These are phyloP conservation scores for Funneliformis mosseae DNA, from an alignment of 192 early-diverging fungal genomes.

Conservation along the genomic window DNA sequence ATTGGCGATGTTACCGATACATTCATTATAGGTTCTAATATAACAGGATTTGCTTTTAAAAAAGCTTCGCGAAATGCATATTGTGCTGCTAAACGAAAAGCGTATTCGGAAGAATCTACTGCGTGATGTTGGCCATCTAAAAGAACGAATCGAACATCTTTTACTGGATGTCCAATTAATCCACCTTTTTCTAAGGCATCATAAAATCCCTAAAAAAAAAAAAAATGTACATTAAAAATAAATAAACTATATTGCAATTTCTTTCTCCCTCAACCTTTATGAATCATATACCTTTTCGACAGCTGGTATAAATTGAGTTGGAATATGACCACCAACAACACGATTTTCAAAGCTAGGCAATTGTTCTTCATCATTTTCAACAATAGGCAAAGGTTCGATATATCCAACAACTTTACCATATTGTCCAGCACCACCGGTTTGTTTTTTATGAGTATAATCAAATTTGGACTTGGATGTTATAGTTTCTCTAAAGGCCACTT, in stretches of 20 bases:
- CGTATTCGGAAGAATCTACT: constrained; percentile 95
- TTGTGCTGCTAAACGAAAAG: constrained; percentile 88
- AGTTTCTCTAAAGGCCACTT: constrained; percentile 97
- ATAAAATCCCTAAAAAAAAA: constrained; percentile 63
- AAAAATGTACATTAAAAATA: too few relatives aligned
- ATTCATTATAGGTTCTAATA: constrained; percentile 97
- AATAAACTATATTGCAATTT: too few relatives aligned
- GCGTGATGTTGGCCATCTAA: constrained; percentile 90
- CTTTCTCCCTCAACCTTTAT: not conserved
- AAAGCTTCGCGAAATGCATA: constrained; percentile 93
- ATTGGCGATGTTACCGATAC: constrained; percentile 86
- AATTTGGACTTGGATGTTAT: constrained; percentile 74
- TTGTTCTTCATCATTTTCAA: constrained; percentile 64
- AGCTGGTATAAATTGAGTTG: constrained; percentile 88
- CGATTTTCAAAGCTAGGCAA: constrained; percentile 75
- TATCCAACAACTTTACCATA: constrained; percentile 89
- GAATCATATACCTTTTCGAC: constrained; percentile 74
- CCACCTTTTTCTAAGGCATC: constrained; percentile 90
- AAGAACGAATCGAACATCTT: constrained; percentile 83
- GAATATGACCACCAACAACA: constrained; percentile 94
- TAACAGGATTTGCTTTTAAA: constrained; percentile 73
- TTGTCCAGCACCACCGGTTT: constrained; percentile 95
- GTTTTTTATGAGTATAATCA: constrained; percentile 99
- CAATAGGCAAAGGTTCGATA: constrained; percentile 80
- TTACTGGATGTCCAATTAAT: constrained; percentile 90